Percentiles rank a stretch among this genome's conserved stretches.
These are phyloP conservation scores for Coemansia sp. DNA, from an alignment of 192 early-diverging fungal species.

Conservation along the genomic window DNA sequence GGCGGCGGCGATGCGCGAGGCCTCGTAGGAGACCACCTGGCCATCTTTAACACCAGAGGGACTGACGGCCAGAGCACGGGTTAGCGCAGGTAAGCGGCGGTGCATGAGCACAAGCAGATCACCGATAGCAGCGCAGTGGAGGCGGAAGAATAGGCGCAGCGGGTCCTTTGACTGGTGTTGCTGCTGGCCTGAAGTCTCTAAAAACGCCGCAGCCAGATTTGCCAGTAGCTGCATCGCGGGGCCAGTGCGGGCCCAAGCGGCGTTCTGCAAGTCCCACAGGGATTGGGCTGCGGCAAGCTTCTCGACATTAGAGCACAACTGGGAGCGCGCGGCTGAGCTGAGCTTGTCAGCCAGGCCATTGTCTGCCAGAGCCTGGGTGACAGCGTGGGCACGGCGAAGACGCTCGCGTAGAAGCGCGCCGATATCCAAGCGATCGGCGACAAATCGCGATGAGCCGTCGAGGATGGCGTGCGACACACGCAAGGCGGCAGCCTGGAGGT, in stretches of 20 bases:
- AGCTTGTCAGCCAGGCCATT: slow-evolving; percentile 26
- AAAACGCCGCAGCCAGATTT: slow-evolving; percentile 30
- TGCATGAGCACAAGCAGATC: slow-evolving; percentile 40
- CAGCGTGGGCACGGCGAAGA: slow-evolving; percentile 26
- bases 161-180: slow-evolving; percentile 18
- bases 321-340: slow-evolving; percentile 12
- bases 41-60: slow-evolving; percentile 23
- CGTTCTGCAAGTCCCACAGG: slow-evolving; percentile 50
- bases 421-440: slow-evolving; percentile 41
- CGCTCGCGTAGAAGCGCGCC: slow-evolving; percentile 43
- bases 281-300: slow-evolving; percentile 40
- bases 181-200: slow-evolving; percentile 32
- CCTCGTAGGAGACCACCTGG: slow-evolving; percentile 39
- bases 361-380: slow-evolving; percentile 34
- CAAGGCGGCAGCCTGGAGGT: slow-evolving; percentile 37
- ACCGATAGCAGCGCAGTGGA: slow-evolving; percentile 28
- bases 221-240: slow-evolving; percentile 36
- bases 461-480: slow-evolving; percentile 41
- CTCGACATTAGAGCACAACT: slow-evolving; percentile 38
- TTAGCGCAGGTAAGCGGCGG: slow-evolving; percentile 23
- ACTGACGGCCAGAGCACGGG: slow-evolving; percentile 31
- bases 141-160: slow-evolving; percentile 42
- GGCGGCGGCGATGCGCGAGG: slow-evolving; percentile 26
- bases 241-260: slow-evolving; percentile 26
- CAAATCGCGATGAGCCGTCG: slow-evolving; percentile 44